Conservation (phyloP, 768 basidiomycete species). For the Lactarius sp. region DNA sequence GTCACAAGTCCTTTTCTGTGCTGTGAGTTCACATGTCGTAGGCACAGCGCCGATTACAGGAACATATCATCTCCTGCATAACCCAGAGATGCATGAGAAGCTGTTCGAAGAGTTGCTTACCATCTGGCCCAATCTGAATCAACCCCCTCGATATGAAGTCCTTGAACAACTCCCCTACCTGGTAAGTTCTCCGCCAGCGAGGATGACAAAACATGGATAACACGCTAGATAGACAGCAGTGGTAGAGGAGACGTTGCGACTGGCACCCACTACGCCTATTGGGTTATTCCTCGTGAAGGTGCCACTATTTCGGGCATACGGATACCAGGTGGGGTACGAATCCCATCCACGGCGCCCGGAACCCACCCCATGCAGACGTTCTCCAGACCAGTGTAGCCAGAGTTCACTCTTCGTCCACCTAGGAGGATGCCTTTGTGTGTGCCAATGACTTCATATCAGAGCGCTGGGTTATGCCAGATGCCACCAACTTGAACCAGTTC, state of each 20-base stretch:
- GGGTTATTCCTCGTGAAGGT: not conserved
- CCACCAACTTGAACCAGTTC: not conserved
- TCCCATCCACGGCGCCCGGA: not conserved
- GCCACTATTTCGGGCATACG: no score
- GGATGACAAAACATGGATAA: no score
- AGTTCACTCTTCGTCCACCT: constrained; percentile 1
- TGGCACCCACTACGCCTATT: not conserved
- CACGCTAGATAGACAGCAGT: no score
- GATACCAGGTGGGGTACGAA: not conserved
- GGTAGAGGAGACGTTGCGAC: no score
- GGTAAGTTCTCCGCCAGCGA: no score
- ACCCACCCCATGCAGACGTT: not conserved
- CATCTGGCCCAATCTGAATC: not conserved
- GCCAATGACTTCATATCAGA: not conserved
- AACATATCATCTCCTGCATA: constrained; percentile 1
- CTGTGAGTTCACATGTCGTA: not conserved
- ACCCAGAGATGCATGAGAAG: not conserved
- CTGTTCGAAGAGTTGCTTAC: not conserved
- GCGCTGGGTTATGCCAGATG: not conserved
- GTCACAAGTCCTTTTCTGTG: not conserved
- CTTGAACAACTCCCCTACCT: not conserved
- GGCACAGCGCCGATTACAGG: constrained; percentile 3
- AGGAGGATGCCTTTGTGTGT: no score
- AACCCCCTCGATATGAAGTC: not conserved
- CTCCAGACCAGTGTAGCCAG: not conserved